These are phyloP conservation scores for Xylaria polymorpha DNA, from an alignment of 2,329 filamentous ascomycete species.

Conservation along the genomic window DNA sequence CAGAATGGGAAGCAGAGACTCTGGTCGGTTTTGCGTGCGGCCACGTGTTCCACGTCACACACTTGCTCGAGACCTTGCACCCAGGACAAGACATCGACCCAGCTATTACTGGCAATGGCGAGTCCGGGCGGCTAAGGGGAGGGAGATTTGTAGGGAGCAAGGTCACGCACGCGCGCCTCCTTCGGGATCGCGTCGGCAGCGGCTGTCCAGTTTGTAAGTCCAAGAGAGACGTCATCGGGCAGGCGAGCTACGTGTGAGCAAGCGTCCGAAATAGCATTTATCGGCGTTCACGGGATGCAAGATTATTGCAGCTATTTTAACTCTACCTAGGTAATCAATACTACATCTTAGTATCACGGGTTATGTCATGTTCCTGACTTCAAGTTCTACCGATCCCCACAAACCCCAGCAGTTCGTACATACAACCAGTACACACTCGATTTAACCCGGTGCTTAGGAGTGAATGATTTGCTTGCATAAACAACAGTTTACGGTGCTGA, in stretches of 20 bases:
- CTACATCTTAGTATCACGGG: background rate
- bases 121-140: constrained; percentile 52
- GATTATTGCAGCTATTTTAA: constrained; percentile 11
- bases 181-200: constrained; percentile 75
- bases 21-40: constrained; percentile 85
- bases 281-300: constrained; percentile 22
- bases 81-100: constrained; percentile 59
- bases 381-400: background rate
- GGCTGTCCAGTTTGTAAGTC: constrained; percentile 71
- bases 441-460: background rate
- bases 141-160: constrained; percentile 82
- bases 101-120: constrained; percentile 22
- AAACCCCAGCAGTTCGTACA: background rate
- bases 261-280: constrained; percentile 31
- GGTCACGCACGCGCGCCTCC: constrained; percentile 83
- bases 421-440: background rate
- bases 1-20: constrained; percentile 74
- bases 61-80: constrained; percentile 69
- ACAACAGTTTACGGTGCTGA: background rate
- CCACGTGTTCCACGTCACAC: constrained; percentile 82
- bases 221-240: constrained; percentile 47
- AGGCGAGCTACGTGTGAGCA: constrained; percentile 34
- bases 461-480: background rate
- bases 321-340: constrained; percentile 7
- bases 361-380: background rate